These are phyloP conservation scores for Jatropha podagrica DNA, from an alignment of 441 rosid genomes.

Conservation along the genomic window DNA sequence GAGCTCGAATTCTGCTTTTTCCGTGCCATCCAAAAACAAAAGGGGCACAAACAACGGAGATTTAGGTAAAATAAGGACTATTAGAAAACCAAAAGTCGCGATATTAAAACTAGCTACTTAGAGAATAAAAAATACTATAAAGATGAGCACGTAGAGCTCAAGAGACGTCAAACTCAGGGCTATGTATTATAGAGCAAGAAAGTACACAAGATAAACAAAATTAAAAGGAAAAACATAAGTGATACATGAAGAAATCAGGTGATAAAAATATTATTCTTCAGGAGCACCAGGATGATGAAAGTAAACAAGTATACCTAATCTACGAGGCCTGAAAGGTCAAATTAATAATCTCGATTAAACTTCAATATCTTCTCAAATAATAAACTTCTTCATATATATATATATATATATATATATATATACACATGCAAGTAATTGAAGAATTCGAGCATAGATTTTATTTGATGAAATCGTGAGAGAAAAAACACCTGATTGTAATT, in stretches of 20 bases:
- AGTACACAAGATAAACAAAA: no score
- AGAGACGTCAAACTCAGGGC: neutral
- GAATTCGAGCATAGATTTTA: neutral
- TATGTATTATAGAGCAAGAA: neutral
- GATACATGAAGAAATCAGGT: no score
- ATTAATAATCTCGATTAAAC: neutral
- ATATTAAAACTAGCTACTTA: neutral
- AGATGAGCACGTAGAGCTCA: neutral
- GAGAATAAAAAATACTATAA: neutral
- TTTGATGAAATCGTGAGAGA: neutral
- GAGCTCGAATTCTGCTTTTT: neutral
- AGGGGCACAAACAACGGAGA: neutral
- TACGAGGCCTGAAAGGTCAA: neutral
- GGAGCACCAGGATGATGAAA: neutral
- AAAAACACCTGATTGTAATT: slow-evolving; percentile 48
- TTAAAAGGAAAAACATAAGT: neutral
- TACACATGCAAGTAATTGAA: neutral
- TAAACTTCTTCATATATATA: neutral
- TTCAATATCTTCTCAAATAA: neutral
- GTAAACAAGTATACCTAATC: neutral
- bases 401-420: neutral
- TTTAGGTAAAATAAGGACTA: neutral
- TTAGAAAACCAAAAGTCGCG: neutral
- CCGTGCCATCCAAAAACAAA: neutral
- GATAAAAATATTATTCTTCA: neutral